These are phyloP conservation scores for Trichosporon asahii DNA, from an alignment of 1,284 basidiomycete genomes.

Conservation along the genomic window DNA sequence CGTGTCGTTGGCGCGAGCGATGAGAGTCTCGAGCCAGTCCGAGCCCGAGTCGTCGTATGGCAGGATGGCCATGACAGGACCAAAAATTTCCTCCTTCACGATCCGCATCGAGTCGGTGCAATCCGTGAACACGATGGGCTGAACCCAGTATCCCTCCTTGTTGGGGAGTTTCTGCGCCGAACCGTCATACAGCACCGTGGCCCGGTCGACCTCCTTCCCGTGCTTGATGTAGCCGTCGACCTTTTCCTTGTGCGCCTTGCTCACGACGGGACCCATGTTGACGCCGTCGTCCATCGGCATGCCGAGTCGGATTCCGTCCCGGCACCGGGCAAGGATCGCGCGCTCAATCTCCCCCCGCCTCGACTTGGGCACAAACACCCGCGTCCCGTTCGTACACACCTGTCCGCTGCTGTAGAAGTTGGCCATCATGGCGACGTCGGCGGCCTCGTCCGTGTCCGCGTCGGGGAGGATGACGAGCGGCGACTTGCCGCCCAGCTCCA, in stretches of 20 bases:
- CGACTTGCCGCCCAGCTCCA: constrained; percentile 27
- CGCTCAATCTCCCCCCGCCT: constrained; percentile 13
- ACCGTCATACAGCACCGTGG: constrained; percentile 25
- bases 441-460: constrained; percentile 23
- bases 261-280: constrained; percentile 24
- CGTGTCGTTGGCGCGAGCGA: constrained; percentile 76
- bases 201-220: constrained; percentile 20
- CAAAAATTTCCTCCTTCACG: constrained; percentile 53
- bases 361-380: constrained; percentile 23
- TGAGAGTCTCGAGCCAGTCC: constrained; percentile 38
- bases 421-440: constrained; percentile 24
- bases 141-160: constrained; percentile 33
- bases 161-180: constrained; percentile 2
- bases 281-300: constrained; percentile 20
- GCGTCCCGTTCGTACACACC: constrained; percentile 27
- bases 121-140: constrained; percentile 47
- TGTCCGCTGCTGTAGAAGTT: constrained; percentile 24
- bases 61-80: constrained; percentile 52
- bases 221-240: constrained; percentile 20
- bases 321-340: constrained; percentile 18
- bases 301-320: constrained; percentile 24
- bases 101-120: constrained; percentile 41
- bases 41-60: constrained; percentile 46
- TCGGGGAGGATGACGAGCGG: constrained; percentile 24
- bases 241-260: constrained; percentile 19